phyloP scores from a whole-genome alignment of 352 stramenopile species.

The Phytopythium sindhum region DNA sequence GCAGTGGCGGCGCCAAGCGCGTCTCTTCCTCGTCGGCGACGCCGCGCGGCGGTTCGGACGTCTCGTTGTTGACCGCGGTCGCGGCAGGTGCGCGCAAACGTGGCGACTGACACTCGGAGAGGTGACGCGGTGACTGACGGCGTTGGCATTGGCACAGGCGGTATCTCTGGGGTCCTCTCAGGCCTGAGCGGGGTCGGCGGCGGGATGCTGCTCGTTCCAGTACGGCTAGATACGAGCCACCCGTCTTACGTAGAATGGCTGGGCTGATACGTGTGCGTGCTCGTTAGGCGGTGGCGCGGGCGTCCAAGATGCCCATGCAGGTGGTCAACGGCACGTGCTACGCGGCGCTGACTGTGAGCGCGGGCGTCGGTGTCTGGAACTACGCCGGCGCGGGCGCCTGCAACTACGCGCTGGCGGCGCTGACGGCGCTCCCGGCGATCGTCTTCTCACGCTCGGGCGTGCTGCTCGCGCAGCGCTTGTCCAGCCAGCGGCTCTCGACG shows the following conservation, averaged over 20 bases:
- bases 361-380: conserved; percentile 19
- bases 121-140: neutral
- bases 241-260: no score
- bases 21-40: neutral
- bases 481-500: conserved; percentile 15
- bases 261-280: neutral
- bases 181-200: conserved; percentile 22
- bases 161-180: conserved; percentile 19
- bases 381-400: conserved; percentile 17
- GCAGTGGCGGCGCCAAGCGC: neutral
- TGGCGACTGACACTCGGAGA: no score
- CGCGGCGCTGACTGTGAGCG: conserved; percentile 20
- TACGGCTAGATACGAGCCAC: neutral
- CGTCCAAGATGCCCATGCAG: conserved; percentile 22
- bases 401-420: conserved; percentile 21
- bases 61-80: conserved; percentile 1
- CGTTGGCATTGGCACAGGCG: conserved; percentile 1
- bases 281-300: conserved; percentile 16
- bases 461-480: conserved; percentile 16
- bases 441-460: conserved; percentile 22
- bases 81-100: neutral
- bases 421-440: conserved; percentile 19
- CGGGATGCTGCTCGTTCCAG: conserved; percentile 24
- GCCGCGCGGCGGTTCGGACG: neutral
- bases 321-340: conserved; percentile 27